Conservation (phyloP, 306 rosid genomes). For the Cucumis melo region DNA sequence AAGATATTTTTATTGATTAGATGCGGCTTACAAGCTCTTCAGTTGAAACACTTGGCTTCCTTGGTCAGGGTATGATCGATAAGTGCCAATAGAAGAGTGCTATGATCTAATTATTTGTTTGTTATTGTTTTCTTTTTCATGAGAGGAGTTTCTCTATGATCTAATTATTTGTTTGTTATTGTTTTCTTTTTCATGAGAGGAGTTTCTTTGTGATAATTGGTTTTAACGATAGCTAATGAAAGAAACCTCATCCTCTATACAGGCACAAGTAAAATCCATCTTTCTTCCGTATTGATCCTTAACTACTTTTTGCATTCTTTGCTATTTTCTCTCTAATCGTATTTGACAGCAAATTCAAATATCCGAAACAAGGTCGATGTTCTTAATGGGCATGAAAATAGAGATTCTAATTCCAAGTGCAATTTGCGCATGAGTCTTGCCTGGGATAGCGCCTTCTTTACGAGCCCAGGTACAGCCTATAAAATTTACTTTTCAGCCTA, state of each 20-base stretch:
- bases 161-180: neutral
- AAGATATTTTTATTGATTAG: neutral
- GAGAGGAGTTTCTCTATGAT: neutral
- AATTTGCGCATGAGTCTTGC: constrained; percentile 52
- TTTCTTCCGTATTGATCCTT: neutral
- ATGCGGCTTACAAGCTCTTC: neutral
- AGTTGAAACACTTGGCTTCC: neutral
- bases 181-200: neutral
- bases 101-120: neutral
- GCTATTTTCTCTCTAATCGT: neutral
- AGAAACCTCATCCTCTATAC: neutral
- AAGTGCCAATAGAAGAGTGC: neutral
- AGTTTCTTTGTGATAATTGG: neutral
- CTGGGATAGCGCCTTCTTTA: constrained; percentile 66
- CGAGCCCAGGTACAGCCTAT: constrained; percentile 32
- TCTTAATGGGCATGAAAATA: neutral
- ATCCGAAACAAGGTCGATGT: constrained; percentile 38
- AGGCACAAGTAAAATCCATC: neutral
- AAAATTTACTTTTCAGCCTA: neutral
- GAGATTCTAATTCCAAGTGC: constrained; percentile 13
- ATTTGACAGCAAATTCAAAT: constrained; percentile 14
- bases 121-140: neutral
- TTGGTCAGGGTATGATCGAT: neutral
- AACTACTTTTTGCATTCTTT: neutral
- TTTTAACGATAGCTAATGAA: neutral